Evolutionary conservation across 2,329 filamentous ascomycete genomes (phyloP).

Genomic region (Neofusicoccum ribis): DNA sequence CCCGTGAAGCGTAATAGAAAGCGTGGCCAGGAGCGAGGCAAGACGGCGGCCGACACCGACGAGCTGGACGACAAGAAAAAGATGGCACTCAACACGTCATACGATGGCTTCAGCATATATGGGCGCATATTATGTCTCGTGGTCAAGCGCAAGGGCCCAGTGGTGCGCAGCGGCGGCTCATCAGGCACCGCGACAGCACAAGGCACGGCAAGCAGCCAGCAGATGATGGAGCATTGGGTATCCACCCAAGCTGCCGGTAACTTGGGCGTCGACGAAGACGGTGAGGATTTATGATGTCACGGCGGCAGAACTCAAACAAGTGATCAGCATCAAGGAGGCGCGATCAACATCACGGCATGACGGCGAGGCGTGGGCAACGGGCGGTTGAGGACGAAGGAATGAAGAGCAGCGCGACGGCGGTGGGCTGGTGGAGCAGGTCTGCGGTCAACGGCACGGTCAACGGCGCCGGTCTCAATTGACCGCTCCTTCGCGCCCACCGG

Average conservation of each 20-base stretch:
- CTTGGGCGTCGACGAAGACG: slow-evolving; percentile 35
- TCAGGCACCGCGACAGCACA: not conserved
- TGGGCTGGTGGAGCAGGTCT: not conserved
- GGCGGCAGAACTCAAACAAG: not conserved
- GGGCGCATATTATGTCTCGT: slow-evolving; percentile 89
- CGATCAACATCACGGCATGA: not conserved
- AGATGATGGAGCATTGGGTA: slow-evolving; percentile 46
- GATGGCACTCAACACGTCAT: slow-evolving; percentile 77
- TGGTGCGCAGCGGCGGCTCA: slow-evolving; percentile 17
- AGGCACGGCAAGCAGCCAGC: slow-evolving; percentile 32
- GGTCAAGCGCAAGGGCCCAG: slow-evolving; percentile 66
- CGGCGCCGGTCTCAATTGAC: slow-evolving; percentile 1
- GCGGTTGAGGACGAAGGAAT: not conserved
- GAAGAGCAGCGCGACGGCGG: not conserved
- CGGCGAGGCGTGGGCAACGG: not conserved
- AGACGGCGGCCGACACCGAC: slow-evolving; percentile 18
- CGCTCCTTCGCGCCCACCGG: slow-evolving; percentile 9
- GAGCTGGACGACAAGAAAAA: slow-evolving; percentile 93
- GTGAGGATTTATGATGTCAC: slow-evolving; percentile 28
- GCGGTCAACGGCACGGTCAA: not conserved
- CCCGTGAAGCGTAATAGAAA: slow-evolving; percentile 20
- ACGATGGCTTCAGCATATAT: slow-evolving; percentile 95
- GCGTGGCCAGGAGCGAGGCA: slow-evolving; percentile 22
- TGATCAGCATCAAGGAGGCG: not conserved
- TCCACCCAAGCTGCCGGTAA: slow-evolving; percentile 42